phyloP scores from a whole-genome alignment of 495 filamentous ascomycete species.

The Eremomyces bilateralis region DNA sequence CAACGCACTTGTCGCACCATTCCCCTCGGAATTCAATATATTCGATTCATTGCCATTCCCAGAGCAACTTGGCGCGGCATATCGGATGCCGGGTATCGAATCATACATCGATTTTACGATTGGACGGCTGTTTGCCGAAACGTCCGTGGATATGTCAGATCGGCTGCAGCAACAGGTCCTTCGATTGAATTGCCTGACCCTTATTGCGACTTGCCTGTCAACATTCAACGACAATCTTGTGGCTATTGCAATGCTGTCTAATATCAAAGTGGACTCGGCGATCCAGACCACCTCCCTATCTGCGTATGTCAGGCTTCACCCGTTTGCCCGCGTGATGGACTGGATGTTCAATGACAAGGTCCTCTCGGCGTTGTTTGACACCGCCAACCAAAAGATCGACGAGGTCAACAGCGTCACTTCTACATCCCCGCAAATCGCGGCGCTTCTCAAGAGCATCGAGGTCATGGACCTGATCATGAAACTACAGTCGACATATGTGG shows the following conservation, averaged over 20 bases:
- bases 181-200: slow-evolving; percentile 55
- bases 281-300: slow-evolving; percentile 48
- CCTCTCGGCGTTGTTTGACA: slow-evolving; percentile 50
- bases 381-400: slow-evolving; percentile 46
- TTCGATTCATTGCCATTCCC: slow-evolving; percentile 69
- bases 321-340: slow-evolving; percentile 82
- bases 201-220: slow-evolving; percentile 48
- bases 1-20: slow-evolving; percentile 40
- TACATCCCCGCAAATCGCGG: slow-evolving; percentile 53
- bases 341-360: slow-evolving; percentile 94
- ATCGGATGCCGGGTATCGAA: slow-evolving; percentile 71
- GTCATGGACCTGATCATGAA: slow-evolving; percentile 62
- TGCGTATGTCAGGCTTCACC: slow-evolving; percentile 65
- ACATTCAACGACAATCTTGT: slow-evolving; percentile 89
- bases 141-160: slow-evolving; percentile 35
- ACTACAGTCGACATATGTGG: slow-evolving; percentile 75
- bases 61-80: slow-evolving; percentile 57
- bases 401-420: slow-evolving; percentile 42
- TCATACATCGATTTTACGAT: slow-evolving; percentile 79
- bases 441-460: slow-evolving; percentile 51
- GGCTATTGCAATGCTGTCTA: slow-evolving; percentile 44
- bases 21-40: slow-evolving; percentile 31
- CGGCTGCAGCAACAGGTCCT: slow-evolving; percentile 42
- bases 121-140: slow-evolving; percentile 45
- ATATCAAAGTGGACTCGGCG: slow-evolving; percentile 46